Conservation (phyloP, 257 asterid species). For the Solanum chmielewskii region DNA sequence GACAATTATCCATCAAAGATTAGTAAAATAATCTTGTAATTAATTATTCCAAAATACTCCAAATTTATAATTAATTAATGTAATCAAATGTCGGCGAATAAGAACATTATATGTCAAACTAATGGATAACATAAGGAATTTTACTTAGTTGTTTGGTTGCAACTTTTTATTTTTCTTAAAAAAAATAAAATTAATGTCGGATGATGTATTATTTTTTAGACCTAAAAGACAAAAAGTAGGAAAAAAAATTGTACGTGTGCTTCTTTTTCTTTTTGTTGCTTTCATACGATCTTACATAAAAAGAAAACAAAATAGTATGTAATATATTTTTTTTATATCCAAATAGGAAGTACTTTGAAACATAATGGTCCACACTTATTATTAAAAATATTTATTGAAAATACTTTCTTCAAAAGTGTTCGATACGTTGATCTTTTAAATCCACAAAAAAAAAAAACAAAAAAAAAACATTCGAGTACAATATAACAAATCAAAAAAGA, state of each 20-base stretch:
- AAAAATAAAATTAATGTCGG: not conserved
- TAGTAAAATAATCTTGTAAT: not conserved
- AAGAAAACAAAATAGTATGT: not conserved
- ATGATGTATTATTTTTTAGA: not conserved
- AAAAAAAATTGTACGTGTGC: not conserved
- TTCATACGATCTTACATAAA: not conserved
- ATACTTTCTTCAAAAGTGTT: not conserved
- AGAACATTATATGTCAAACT: not conserved
- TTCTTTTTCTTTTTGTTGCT: not conserved
- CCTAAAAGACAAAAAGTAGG: not conserved
- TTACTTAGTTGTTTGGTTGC: not conserved
- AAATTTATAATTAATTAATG: not conserved
- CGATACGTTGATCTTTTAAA: not conserved
- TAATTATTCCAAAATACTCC: not conserved
- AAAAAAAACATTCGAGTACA: not conserved
- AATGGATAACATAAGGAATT: not conserved
- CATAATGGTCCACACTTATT: not conserved
- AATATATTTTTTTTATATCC: not conserved
- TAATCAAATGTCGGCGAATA: not conserved
- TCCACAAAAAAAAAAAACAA: not conserved
- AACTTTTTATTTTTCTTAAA: not conserved
- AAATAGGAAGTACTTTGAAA: not conserved
- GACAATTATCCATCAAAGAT: not conserved
- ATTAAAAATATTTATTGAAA: not conserved
- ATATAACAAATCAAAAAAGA: not conserved